Evolutionary conservation across 495 filamentous ascomycete species (phyloP).

Genomic region (Penicillium steckii): DNA sequence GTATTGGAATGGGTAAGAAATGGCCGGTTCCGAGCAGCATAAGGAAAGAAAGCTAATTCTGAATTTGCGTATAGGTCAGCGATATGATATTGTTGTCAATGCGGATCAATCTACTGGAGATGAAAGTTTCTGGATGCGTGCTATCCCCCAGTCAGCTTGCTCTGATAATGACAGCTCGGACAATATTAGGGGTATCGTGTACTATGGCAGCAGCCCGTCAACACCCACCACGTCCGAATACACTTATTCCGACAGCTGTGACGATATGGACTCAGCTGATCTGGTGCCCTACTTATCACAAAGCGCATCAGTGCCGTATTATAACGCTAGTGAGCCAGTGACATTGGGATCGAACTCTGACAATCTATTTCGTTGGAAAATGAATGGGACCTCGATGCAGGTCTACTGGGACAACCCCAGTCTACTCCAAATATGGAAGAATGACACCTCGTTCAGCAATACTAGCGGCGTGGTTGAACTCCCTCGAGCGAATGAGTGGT

Average conservation of each 20-base stretch:
- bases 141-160: conserved; percentile 53
- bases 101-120: conserved; percentile 43
- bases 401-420: conserved; percentile 22
- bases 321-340: conserved; percentile 4
- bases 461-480: conserved; percentile 8
- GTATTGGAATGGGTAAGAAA: conserved; percentile 55
- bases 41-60: too few relatives aligned
- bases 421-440: conserved; percentile 18
- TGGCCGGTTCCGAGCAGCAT: too few relatives aligned
- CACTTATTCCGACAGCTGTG: conserved; percentile 7
- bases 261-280: conserved; percentile 3
- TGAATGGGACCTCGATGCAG: conserved; percentile 18
- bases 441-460: conserved; percentile 3
- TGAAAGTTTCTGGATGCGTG: conserved; percentile 66
- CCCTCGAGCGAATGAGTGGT: conserved; percentile 58
- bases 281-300: conserved; percentile 10
- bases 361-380: conserved; percentile 20
- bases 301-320: conserved; percentile 3
- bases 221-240: conserved; percentile 7
- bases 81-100: conserved; percentile 67
- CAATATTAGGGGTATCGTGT: conserved; percentile 56
- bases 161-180: conserved; percentile 38
- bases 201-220: conserved; percentile 44
- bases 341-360: conserved; percentile 6
- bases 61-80: conserved; percentile 47